Base-by-base conservation (phyloP, 2,329 filamentous ascomycete species). In the Fonsecaea multimorphosa region DNA sequence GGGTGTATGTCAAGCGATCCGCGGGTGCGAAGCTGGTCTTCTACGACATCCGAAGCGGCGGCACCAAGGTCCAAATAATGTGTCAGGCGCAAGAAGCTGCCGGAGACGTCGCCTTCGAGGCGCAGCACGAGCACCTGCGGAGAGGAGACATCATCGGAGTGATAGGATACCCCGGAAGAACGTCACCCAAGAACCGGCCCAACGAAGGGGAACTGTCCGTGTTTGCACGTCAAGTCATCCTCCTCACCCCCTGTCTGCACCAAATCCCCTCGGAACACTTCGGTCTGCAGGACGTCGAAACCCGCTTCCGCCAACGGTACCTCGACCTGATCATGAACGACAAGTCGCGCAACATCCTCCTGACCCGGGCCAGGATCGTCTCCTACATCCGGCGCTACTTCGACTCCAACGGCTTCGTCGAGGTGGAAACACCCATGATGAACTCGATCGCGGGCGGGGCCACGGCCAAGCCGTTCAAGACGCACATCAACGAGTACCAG, bases 321-420 rank as follows among this genome's bases (percentile, higher is more conserved):
- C 87, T 99, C 59, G 95, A 99, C 79, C 84, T 99, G 73, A 95
- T 99, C 80, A 96, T 98, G 90, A 97, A 99, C 81, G 91, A 96
- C 75, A 85, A 85, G 68, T 92, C 91, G 53, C 88, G 93, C 62
- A 86, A 96, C 66, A 90, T 93, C 64, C 91, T 98, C 78, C 85
- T 92, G 74, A 93, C 91, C 44, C 87, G 95, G 62, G 88, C 92
- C 74, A 93, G 92, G 86, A 93, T 98, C 75, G 87, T 96, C 76
- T 88, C 87, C 68, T 97, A 92, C 77, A 90, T 99, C 72, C 91
- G 95, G 72, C 86, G 87, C 73, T 99, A 90, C 84, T 92, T 99
- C 73, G 91, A 97, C 74, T 86, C 89, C 72, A 86, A 90, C 61
- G 91, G 94, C 74, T 99, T 99, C 78, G 84, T 93, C 63, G 93